A percentile compares a stretch with the other conserved stretches of the same genome.
These are phyloP conservation scores for Pontederia paniculata DNA, from an alignment of 176 grass and related monocot genomes.

Conservation along the genomic window DNA sequence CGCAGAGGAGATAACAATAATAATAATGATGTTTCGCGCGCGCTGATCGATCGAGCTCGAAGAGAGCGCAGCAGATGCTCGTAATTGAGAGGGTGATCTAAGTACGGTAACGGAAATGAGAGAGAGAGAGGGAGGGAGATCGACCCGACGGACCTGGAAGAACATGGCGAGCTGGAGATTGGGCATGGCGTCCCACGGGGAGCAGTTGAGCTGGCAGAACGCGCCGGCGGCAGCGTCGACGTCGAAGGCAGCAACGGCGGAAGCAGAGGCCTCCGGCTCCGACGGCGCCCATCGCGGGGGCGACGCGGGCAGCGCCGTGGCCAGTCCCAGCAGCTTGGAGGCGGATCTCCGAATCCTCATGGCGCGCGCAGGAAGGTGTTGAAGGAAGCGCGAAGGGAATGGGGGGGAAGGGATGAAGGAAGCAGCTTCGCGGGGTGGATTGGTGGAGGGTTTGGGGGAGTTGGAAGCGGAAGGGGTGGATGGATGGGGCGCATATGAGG, in stretches of 20 bases:
- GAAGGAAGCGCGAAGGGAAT: no score
- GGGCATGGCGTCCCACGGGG: conserved; percentile 24
- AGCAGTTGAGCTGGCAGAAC: conserved; percentile 21
- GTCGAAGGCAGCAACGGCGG: background rate
- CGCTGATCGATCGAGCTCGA: no score
- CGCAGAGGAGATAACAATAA: no score
- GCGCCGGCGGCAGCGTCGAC: background rate
- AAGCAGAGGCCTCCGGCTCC: background rate
- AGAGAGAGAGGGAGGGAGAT: background rate
- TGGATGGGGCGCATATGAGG: no score
- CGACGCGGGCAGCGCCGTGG: background rate
- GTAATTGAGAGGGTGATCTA: background rate
- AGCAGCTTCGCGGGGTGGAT: no score
- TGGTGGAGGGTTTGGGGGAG: conserved; percentile 17
- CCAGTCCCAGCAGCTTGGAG: conserved; percentile 21
- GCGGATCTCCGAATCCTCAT: conserved; percentile 41
- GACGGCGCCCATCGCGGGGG: background rate
- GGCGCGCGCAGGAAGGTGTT: background rate
- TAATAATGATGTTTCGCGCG: no score
- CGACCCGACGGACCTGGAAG: conserved; percentile 26
- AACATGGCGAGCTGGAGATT: conserved; percentile 6
- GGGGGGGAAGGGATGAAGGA: conserved; percentile 9
- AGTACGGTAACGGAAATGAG: background rate
- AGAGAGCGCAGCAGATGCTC: background rate
- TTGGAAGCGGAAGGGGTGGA: background rate